Evolutionary conservation across 2,329 filamentous ascomycete species (phyloP).

Genomic region (Diaporthe vexans): DNA sequence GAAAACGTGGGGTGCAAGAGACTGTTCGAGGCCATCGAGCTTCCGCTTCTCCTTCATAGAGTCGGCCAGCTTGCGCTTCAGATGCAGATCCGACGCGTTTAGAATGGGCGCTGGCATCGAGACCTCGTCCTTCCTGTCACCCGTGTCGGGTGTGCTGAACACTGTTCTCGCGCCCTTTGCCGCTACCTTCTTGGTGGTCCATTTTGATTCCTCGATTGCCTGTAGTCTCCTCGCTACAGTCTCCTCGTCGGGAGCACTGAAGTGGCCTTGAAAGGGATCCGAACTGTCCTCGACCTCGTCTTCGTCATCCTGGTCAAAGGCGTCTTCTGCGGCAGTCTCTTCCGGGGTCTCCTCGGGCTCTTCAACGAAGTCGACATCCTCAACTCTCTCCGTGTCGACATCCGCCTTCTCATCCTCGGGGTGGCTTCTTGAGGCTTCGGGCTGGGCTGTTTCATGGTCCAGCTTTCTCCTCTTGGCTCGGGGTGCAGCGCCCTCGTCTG

Average conservation of each 20-base stretch:
- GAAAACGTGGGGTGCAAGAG: constrained; percentile 80
- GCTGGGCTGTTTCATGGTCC: constrained; percentile 52
- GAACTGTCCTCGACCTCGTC: constrained; percentile 58
- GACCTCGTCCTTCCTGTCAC: constrained; percentile 49
- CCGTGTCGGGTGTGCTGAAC: constrained; percentile 60
- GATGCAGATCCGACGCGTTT: constrained; percentile 64
- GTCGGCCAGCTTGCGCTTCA: constrained; percentile 79
- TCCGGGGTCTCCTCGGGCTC: constrained; percentile 59
- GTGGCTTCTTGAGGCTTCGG: constrained; percentile 43
- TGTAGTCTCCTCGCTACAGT: constrained; percentile 68
- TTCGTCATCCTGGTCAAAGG: constrained; percentile 58
- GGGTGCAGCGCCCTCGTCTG: constrained; percentile 57
- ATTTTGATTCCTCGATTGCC: constrained; percentile 64
- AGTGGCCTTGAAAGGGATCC: constrained; percentile 88
- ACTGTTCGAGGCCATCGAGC: constrained; percentile 74
- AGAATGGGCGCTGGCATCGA: constrained; percentile 54
- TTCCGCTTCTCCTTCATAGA: constrained; percentile 65
- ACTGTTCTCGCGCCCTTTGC: constrained; percentile 64
- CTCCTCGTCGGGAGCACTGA: constrained; percentile 76
- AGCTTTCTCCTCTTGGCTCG: constrained; percentile 72
- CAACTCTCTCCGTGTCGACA: constrained; percentile 50
- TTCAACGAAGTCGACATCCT: constrained; percentile 58
- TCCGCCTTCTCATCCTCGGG: constrained; percentile 38
- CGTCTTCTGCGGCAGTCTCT: constrained; percentile 50
- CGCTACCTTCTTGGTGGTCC: constrained; percentile 63